phyloP scores from a whole-genome alignment of 2,329 filamentous ascomycete species.

The Coleophoma cylindrospora region DNA sequence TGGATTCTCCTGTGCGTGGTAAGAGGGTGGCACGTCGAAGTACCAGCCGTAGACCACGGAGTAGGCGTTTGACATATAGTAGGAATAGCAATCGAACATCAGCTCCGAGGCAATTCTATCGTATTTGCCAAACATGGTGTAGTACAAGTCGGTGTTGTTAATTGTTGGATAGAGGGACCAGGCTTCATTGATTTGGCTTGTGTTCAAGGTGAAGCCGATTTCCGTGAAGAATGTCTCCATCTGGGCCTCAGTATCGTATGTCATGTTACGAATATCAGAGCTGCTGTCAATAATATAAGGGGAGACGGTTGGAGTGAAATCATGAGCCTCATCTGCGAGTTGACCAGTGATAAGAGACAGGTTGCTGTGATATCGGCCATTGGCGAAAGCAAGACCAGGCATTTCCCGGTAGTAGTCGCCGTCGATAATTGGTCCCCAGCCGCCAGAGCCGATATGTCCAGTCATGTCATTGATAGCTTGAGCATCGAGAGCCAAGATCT shows the following conservation, averaged over 20 bases:
- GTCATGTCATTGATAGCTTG: constrained; percentile 1
- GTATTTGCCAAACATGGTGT: constrained; percentile 4
- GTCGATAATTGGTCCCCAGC: constrained; percentile 1
- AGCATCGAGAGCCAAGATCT: constrained; percentile 2
- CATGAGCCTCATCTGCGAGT: constrained; percentile 1
- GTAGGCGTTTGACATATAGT: constrained; percentile 1
- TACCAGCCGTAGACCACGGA: neutral
- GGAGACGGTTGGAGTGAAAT: constrained; percentile 1
- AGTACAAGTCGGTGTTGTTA: constrained; percentile 3
- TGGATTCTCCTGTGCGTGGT: constrained; percentile 2
- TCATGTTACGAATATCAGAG: constrained; percentile 1
- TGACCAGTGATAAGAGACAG: neutral
- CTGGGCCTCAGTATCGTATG: neutral
- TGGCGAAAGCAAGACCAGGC: neutral
- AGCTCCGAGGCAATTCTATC: neutral
- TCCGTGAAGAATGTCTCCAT: constrained; percentile 1
- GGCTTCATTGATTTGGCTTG: neutral
- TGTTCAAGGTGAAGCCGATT: neutral
- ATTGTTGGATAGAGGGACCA: constrained; percentile 1
- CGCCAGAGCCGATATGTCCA: constrained; percentile 1
- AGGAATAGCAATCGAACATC: neutral
- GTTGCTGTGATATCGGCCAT: neutral
- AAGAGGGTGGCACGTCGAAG: constrained; percentile 1
- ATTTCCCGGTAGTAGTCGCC: constrained; percentile 1
- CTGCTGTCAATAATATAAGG: constrained; percentile 1